Evolutionary conservation across 768 basidiomycete species (phyloP).

Genomic region (Podaxis mareebaensis): DNA sequence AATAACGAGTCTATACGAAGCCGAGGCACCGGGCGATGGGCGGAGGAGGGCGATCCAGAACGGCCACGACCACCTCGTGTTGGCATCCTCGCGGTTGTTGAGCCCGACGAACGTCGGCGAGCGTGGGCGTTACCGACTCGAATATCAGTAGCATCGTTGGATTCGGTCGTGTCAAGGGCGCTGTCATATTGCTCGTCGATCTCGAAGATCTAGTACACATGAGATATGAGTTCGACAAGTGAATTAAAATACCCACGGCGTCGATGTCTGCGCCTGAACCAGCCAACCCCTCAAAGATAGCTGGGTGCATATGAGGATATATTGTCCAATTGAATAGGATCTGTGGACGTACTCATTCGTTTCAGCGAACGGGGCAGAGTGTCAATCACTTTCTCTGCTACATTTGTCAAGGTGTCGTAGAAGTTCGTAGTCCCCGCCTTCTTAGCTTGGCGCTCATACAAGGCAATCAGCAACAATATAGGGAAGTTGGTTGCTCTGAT

Average conservation of each 20-base stretch:
- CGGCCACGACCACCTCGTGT: background rate
- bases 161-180: constrained; percentile 54
- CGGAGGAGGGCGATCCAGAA: constrained; percentile 20
- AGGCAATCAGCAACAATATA: constrained; percentile 73
- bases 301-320: constrained; percentile 36
- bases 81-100: background rate
- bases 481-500: constrained; percentile 87
- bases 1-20: constrained; percentile 46
- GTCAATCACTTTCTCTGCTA: constrained; percentile 71
- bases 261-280: constrained; percentile 76
- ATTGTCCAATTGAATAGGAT: background rate
- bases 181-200: constrained; percentile 68
- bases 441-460: constrained; percentile 87
- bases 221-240: background rate
- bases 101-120: constrained; percentile 2
- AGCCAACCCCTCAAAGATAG: constrained; percentile 77
- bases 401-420: constrained; percentile 68
- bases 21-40: constrained; percentile 30
- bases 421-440: constrained; percentile 62
- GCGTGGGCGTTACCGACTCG: constrained; percentile 18
- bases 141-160: constrained; percentile 22
- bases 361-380: constrained; percentile 75
- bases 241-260: constrained; percentile 44
- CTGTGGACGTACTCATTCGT: constrained; percentile 59
- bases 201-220: constrained; percentile 64